phyloP scores from a whole-genome alignment of 208 protist genomes.

The Lotmaria passim region DNA sequence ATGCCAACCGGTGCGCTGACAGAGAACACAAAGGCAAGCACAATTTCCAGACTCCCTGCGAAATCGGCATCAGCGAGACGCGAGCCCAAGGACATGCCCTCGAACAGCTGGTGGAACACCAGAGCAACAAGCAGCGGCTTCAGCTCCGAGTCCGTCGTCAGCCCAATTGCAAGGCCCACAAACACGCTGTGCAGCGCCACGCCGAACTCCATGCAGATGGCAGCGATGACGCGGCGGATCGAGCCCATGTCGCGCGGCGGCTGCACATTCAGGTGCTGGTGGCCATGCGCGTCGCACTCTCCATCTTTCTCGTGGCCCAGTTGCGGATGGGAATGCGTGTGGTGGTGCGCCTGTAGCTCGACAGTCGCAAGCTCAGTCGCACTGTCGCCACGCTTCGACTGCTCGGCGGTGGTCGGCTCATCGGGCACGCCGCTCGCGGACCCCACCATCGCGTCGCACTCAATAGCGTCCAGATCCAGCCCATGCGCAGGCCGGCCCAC shows the following conservation, averaged over 20 bases:
- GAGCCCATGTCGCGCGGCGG: constrained; percentile 26
- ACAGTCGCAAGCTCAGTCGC: background rate
- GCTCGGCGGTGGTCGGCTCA: background rate
- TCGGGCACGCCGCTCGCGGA: background rate
- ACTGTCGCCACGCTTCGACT: background rate
- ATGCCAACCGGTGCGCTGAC: constrained; percentile 55
- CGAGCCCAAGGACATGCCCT: constrained; percentile 70
- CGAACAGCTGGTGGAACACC: constrained; percentile 77
- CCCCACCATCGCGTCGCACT: constrained; percentile 4
- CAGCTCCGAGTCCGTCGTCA: constrained; percentile 49
- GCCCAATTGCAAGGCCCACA: constrained; percentile 60
- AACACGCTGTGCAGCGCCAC: constrained; percentile 78
- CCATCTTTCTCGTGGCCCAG: constrained; percentile 1
- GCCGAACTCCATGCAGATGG: constrained; percentile 40
- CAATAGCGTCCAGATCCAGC: background rate
- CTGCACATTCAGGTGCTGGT: constrained; percentile 33
- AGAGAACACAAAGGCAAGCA: constrained; percentile 46
- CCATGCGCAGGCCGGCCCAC: background rate
- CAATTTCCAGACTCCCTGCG: constrained; percentile 30
- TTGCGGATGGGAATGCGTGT: background rate
- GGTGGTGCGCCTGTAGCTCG: background rate
- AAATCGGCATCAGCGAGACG: constrained; percentile 72
- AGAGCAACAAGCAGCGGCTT: constrained; percentile 58
- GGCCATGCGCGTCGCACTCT: constrained; percentile 27
- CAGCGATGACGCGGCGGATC: constrained; percentile 39